Percentiles rank a stretch among this genome's conserved stretches.
Conservation (phyloP, 2,329 filamentous ascomycete species). For the Pestalotiopsis fici region DNA sequence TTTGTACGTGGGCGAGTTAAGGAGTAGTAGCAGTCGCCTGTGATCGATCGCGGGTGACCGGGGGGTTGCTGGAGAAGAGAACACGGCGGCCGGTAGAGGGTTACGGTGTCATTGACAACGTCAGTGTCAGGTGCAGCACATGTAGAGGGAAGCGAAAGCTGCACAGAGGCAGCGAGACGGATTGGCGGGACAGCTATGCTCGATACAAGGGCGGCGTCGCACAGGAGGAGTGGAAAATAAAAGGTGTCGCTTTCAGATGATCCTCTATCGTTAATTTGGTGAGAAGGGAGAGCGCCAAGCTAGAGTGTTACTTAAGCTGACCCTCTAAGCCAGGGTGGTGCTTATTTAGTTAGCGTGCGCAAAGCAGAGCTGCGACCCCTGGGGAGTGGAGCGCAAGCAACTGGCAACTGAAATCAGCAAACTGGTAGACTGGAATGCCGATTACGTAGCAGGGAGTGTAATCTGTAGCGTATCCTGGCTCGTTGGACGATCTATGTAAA, state of each 20-base stretch:
- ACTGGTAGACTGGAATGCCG: neutral
- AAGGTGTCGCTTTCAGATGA: slow-evolving; percentile 7
- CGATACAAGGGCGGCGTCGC: neutral
- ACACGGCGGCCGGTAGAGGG: neutral
- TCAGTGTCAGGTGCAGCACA: neutral
- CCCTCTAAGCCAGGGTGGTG: slow-evolving; percentile 4
- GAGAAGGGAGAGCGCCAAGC: slow-evolving; percentile 6
- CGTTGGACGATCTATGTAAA: neutral
- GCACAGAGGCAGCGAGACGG: neutral
- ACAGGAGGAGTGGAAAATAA: slow-evolving; percentile 4
- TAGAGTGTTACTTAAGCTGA: slow-evolving; percentile 5
- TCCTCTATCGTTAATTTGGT: slow-evolving; percentile 7
- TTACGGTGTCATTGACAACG: neutral
- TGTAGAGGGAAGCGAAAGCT: neutral
- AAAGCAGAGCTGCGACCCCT: neutral
- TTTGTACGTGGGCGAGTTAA: neutral
- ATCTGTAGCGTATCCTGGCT: too few species aligned
- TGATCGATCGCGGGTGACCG: neutral
- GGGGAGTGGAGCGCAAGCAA: neutral
- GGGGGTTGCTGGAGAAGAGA: neutral
- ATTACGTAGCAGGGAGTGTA: neutral
- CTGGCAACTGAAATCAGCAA: neutral
- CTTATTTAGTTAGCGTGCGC: slow-evolving; percentile 2
- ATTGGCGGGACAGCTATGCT: neutral
- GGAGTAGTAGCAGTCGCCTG: neutral